Percentiles rank a stretch among this genome's conserved stretches.
Conservation (phyloP, 345 rosid genomes). For the Eucalyptus tenuipes region DNA sequence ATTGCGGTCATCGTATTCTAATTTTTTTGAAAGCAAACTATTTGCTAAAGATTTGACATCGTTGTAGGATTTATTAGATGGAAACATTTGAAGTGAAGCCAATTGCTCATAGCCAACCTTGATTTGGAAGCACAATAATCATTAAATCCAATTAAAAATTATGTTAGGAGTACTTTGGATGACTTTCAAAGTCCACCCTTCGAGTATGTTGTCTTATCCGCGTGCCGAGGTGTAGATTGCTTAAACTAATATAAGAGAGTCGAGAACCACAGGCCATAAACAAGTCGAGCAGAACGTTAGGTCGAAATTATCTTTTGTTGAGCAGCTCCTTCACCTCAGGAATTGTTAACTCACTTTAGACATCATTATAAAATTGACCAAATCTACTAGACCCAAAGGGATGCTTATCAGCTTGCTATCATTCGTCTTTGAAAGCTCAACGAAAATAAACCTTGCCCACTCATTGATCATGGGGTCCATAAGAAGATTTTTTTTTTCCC, state of each 20-base stretch:
- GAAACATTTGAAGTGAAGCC: not conserved
- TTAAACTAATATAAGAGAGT: not conserved
- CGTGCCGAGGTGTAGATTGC: not conserved
- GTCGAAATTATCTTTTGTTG: not conserved
- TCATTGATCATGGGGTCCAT: not conserved
- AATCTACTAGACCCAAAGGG: not conserved
- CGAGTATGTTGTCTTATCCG: not conserved
- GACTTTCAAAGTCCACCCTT: not conserved
- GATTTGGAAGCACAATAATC: not conserved
- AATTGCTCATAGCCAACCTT: not conserved
- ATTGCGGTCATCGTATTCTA: not conserved
- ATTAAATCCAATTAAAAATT: not conserved
- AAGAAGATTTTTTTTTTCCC: not conserved
- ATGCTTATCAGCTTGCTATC: not conserved
- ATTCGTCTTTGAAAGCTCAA: not conserved
- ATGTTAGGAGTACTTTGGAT: not conserved
- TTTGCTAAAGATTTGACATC: not conserved
- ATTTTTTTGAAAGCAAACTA: not conserved
- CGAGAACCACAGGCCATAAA: not conserved
- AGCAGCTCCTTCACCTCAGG: not conserved
- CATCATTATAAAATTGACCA: not conserved
- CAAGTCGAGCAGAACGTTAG: not conserved
- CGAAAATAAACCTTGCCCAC: not conserved
- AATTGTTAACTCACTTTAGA: not conserved
- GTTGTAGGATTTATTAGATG: not conserved